Base-by-base conservation (phyloP, 345 rosid genomes). In the Syzygium aqueum region DNA sequence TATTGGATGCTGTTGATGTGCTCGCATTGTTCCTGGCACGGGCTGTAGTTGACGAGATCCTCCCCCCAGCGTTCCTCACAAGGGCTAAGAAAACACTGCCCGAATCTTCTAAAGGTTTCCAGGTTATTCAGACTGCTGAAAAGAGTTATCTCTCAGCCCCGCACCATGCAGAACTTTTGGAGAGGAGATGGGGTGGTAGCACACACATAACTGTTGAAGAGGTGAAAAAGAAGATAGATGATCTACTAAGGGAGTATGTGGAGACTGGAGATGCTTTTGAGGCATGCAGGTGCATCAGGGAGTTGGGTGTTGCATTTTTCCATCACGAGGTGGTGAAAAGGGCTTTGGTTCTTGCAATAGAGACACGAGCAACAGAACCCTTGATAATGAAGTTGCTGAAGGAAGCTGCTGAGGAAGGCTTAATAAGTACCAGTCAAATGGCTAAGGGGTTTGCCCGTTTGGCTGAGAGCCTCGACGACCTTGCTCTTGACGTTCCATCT, bases 311-410 rank as follows among this genome's bases (percentile, higher is more conserved):
- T 89, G 85, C 99, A 16, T 98, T 96, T 90, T 98, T 95, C 90
- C 99, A 96, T 91, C 99, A 98, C 25, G 99, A 98, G 93, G 99
- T 98, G 84, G 99, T 96, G 90, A 98, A 98, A 92, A 95, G 99
- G 87, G 98, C 98, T 88, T 90, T 96, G 94, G 93, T 95, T 90
- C 93, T 95, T 84, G 94, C 96, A 49, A 95, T 98, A 96, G 99
- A 98, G 91, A 96, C 88, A 85, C 95, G 87, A 84, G 85, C 94
- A 15, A 93, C 96, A 4, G 99, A 96, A 86, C 88, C 95, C 11
- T 94, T 93, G 85, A 89, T 96, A 51, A 87, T 94, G 73, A 96
- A 93, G 92, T 91, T 98, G 86, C 89, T 98, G 87, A 96, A 94
- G 87, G 99, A 98, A 93, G 96, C 98, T 53, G 94, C 98, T 63